Percentiles rank a stretch among this genome's conserved stretches.
These are phyloP conservation scores for Aspergillus conjunctus DNA, from an alignment of 495 filamentous ascomycete species.

Conservation along the genomic window DNA sequence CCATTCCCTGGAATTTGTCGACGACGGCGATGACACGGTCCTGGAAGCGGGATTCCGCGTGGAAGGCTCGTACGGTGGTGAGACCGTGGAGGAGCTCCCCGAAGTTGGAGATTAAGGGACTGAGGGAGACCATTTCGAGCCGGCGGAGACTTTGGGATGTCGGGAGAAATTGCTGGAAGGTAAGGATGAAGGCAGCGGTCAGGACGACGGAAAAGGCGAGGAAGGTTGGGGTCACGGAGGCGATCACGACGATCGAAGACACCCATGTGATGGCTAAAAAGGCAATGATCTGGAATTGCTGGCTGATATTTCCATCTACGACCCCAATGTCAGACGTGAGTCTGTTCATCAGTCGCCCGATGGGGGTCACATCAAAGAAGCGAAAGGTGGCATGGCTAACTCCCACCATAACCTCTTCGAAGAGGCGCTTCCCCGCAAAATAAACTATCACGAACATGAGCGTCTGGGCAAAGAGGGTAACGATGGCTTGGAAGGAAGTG, in stretches of 20 bases:
- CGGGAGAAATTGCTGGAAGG: conserved; percentile 75
- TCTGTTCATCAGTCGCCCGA: conserved; percentile 84
- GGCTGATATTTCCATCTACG: conserved; percentile 75
- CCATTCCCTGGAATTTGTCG: conserved; percentile 86
- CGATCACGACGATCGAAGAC: conserved; percentile 72
- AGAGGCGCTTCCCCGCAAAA: conserved; percentile 70
- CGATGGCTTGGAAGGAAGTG: conserved; percentile 57
- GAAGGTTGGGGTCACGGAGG: conserved; percentile 71
- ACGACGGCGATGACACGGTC: conserved; percentile 71
- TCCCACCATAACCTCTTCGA: conserved; percentile 64
- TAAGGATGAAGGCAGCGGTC: conserved; percentile 61
- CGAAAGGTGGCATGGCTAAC: conserved; percentile 80
- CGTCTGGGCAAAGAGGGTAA: conserved; percentile 55
- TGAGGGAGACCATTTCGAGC: conserved; percentile 82
- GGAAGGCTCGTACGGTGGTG: conserved; percentile 76
- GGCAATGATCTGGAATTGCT: conserved; percentile 65
- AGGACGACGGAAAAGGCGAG: conserved; percentile 68
- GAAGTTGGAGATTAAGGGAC: conserved; percentile 83
- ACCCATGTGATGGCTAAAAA: conserved; percentile 69
- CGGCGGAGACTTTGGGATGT: conserved; percentile 79
- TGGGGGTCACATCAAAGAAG: conserved; percentile 83
- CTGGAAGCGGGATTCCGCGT: conserved; percentile 73
- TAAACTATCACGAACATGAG: conserved; percentile 73
- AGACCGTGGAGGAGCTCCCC: conserved; percentile 77
- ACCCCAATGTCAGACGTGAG: conserved; percentile 83